Conservation (phyloP, 2,329 filamentous ascomycete species). For the Verticillium nubilum region DNA sequence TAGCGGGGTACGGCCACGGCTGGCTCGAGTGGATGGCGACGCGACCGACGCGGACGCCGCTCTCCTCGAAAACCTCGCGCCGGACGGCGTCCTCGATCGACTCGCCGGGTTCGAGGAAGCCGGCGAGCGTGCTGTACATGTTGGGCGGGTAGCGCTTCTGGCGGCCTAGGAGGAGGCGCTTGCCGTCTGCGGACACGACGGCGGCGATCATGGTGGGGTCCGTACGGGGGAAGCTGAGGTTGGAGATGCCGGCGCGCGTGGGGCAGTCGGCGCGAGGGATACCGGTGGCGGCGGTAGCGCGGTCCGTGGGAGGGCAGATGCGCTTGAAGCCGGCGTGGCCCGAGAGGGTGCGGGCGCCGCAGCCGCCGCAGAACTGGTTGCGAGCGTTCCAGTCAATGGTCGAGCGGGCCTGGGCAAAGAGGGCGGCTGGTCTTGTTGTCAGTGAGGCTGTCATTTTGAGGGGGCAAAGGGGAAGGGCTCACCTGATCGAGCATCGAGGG, state of each 20-base stretch:
- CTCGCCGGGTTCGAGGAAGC: slow-evolving; percentile 81
- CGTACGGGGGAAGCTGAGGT: slow-evolving; percentile 86
- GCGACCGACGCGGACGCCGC: slow-evolving; percentile 68
- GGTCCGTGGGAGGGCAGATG: slow-evolving; percentile 68
- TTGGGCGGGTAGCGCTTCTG: slow-evolving; percentile 75
- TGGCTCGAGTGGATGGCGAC: slow-evolving; percentile 81
- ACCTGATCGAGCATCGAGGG: slow-evolving; percentile 58
- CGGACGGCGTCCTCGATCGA: slow-evolving; percentile 80
- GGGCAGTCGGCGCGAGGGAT: slow-evolving; percentile 64
- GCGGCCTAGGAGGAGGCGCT: slow-evolving; percentile 76
- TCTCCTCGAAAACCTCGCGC: slow-evolving; percentile 82
- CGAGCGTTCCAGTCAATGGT: slow-evolving; percentile 91
- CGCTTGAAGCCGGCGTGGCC: slow-evolving; percentile 78
- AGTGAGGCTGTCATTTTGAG: slow-evolving; percentile 1
- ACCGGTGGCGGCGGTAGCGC: slow-evolving; percentile 37
- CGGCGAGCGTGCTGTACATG: slow-evolving; percentile 87
- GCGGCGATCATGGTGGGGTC: slow-evolving; percentile 96
- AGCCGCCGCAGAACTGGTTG: slow-evolving; percentile 87
- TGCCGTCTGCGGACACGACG: slow-evolving; percentile 74
- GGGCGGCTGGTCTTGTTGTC: slow-evolving; percentile 57
- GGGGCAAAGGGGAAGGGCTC: slow-evolving; percentile 15
- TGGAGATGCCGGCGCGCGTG: slow-evolving; percentile 80
- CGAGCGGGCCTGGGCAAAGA: slow-evolving; percentile 84
- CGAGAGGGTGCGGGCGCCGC: slow-evolving; percentile 76
- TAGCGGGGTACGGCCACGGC: slow-evolving; percentile 83